Conservation (phyloP, 768 basidiomycete genomes). For the Suillus sp. region DNA sequence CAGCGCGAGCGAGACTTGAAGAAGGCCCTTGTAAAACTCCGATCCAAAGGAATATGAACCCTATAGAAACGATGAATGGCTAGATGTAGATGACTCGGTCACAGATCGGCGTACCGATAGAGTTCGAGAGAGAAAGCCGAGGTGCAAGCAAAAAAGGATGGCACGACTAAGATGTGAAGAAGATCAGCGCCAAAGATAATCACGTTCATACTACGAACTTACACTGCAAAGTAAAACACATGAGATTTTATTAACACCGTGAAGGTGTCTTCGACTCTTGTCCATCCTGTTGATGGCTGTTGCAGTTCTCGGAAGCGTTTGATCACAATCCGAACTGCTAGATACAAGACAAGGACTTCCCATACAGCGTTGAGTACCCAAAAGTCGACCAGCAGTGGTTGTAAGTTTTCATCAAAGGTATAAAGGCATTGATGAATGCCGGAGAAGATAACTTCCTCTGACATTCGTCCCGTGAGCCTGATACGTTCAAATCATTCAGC, state of each 20-base stretch:
- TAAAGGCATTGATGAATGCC: not conserved
- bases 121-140: not conserved
- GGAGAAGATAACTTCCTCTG: not conserved
- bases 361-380: not conserved
- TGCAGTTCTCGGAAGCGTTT: not conserved
- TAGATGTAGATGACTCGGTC: not conserved
- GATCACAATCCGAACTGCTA: not conserved
- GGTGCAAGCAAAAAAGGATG: not conserved
- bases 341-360: not conserved
- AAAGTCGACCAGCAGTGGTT: not conserved
- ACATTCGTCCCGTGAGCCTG: not conserved
- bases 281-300: not conserved
- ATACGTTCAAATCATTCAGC: not conserved
- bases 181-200: not conserved
- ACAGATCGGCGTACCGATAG: not conserved
- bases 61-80: too few relatives aligned
- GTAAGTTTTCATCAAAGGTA: not conserved
- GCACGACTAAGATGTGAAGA: not conserved
- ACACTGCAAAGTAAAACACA: conserved; percentile 5
- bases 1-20: not conserved
- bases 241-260: not conserved
- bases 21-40: not conserved
- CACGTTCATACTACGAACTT: not conserved
- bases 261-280: not conserved
- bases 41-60: not conserved